Conservation (phyloP, 208 protist genomes). For the Crithidia expoeki region DNA sequence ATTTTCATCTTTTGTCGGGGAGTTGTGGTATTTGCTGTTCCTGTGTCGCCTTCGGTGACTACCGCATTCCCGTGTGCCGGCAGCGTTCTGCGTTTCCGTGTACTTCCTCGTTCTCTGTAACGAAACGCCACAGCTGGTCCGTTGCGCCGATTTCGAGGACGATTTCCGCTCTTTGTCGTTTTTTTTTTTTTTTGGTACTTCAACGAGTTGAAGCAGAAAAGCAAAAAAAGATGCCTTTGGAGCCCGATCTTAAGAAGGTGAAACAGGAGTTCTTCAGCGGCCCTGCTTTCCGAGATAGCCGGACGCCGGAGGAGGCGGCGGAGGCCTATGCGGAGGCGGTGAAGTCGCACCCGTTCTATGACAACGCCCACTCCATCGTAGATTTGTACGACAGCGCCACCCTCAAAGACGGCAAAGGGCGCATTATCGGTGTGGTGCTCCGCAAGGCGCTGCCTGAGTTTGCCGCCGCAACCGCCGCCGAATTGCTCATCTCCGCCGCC, state of each 20-base stretch:
- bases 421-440: constrained; percentile 67
- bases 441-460: constrained; percentile 68
- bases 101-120: too few species aligned
- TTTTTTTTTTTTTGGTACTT: neutral
- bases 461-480: constrained; percentile 61
- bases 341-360: constrained; percentile 83
- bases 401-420: constrained; percentile 72
- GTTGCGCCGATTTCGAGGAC: too few species aligned
- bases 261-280: constrained; percentile 47
- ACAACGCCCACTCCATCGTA: constrained; percentile 70
- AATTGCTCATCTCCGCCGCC: constrained; percentile 74
- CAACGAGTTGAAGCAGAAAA: neutral
- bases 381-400: constrained; percentile 71
- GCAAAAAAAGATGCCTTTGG: constrained; percentile 15
- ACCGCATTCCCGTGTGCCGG: too few species aligned
- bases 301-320: constrained; percentile 44
- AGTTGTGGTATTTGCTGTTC: too few species aligned
- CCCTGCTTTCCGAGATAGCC: constrained; percentile 10
- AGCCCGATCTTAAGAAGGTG: constrained; percentile 38
- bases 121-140: too few species aligned
- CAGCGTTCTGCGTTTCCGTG: too few species aligned
- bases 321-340: constrained; percentile 66
- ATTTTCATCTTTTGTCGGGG: too few species aligned
- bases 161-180: too few species aligned
- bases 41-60: too few species aligned